Conservation (phyloP, 2,329 filamentous ascomycete genomes). For the Pezicula rhizophila region DNA sequence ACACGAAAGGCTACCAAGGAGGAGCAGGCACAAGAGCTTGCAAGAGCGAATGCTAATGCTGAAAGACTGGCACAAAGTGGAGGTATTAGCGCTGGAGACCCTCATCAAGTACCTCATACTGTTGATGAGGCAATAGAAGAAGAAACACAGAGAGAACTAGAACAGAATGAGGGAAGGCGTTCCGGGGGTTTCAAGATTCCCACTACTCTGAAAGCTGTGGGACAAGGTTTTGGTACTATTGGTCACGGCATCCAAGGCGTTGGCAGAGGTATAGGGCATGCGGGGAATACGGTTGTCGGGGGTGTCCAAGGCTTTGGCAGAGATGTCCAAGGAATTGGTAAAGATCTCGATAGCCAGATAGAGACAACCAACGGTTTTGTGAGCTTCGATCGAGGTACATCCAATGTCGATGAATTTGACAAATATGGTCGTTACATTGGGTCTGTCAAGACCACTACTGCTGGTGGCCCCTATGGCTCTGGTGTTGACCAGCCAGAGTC, state of each 20-base stretch:
- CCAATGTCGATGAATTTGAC: slow-evolving; percentile 22
- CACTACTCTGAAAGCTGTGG: slow-evolving; percentile 20
- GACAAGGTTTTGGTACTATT: slow-evolving; percentile 22
- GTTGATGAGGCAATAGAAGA: slow-evolving; percentile 41
- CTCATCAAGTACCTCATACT: slow-evolving; percentile 47
- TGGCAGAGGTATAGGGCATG: slow-evolving; percentile 23
- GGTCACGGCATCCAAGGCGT: slow-evolving; percentile 20
- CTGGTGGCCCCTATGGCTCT: slow-evolving; percentile 12
- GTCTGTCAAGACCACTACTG: neutral
- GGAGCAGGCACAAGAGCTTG: slow-evolving; percentile 16
- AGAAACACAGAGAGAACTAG: slow-evolving; percentile 16
- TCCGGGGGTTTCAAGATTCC: slow-evolving; percentile 14
- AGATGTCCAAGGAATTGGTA: slow-evolving; percentile 39
- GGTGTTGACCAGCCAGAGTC: slow-evolving; percentile 10
- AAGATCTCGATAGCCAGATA: slow-evolving; percentile 45
- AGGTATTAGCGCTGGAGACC: slow-evolving; percentile 46
- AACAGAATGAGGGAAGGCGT: slow-evolving; percentile 7
- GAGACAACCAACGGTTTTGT: slow-evolving; percentile 43
- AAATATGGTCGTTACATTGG: slow-evolving; percentile 23
- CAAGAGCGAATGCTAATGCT: slow-evolving; percentile 35
- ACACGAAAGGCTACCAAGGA: slow-evolving; percentile 43
- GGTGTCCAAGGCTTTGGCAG: slow-evolving; percentile 35
- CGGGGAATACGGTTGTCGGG: slow-evolving; percentile 38
- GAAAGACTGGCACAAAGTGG: slow-evolving; percentile 37
- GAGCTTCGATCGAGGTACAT: slow-evolving; percentile 16